A percentile compares a stretch with the other conserved stretches of the same genome.
These are phyloP conservation scores for Papiliotrema terrestris DNA, from an alignment of 1,284 basidiomycete genomes.

Conservation along the genomic window DNA sequence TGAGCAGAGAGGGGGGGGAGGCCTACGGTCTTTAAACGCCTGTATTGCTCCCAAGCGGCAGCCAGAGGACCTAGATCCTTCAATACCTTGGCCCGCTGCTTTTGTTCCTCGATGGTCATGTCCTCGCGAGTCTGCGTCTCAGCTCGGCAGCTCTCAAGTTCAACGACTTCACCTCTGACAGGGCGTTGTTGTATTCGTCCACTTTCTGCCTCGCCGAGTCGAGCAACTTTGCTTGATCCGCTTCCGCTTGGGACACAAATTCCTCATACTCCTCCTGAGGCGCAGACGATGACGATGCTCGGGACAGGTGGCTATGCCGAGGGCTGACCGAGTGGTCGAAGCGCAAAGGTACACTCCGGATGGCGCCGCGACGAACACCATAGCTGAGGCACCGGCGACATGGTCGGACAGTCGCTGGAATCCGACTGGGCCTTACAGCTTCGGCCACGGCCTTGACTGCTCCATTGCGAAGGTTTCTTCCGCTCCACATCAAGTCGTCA, in stretches of 20 bases:
- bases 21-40: slow-evolving; percentile 52
- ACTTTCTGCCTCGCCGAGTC: slow-evolving; percentile 17
- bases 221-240: slow-evolving; percentile 19
- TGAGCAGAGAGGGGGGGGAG: background rate
- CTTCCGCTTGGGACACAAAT: slow-evolving; percentile 16
- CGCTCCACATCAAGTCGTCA: too few species aligned
- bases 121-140: background rate
- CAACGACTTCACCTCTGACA: slow-evolving; percentile 16
- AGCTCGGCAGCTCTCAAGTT: background rate
- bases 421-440: background rate
- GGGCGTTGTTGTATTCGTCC: slow-evolving; percentile 14
- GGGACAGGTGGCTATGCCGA: background rate
- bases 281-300: background rate
- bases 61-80: slow-evolving; percentile 53
- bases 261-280: background rate
- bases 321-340: too few species aligned
- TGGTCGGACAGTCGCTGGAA: background rate
- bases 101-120: slow-evolving; percentile 16
- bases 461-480: too few species aligned
- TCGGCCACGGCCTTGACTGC: background rate
- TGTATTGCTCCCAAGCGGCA: slow-evolving; percentile 50
- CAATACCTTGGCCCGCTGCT: slow-evolving; percentile 50
- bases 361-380: background rate
- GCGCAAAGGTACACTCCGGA: too few species aligned
- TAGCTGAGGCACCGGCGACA: background rate